phyloP scores from a whole-genome alignment of 2,329 filamentous ascomycete species.

The Fusarium oxysporum region DNA sequence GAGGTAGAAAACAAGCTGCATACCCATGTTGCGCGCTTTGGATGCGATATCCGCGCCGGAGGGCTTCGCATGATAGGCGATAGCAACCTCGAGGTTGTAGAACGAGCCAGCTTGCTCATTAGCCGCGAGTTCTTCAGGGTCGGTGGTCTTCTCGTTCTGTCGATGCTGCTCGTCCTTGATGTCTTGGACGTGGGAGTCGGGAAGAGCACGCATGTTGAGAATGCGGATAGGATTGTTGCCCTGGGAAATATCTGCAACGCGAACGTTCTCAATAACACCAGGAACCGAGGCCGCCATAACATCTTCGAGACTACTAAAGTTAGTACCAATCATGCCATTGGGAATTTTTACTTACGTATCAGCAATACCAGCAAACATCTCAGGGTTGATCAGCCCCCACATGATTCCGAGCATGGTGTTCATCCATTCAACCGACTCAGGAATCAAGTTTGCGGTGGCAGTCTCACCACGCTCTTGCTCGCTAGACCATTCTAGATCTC shows the following conservation, averaged over 20 bases:
- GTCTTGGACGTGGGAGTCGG: conserved; percentile 80
- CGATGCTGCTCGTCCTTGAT: conserved; percentile 84
- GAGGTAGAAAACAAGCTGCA: conserved; percentile 94
- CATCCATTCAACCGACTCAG: conserved; percentile 96
- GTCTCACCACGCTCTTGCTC: conserved; percentile 87
- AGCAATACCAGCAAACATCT: conserved; percentile 93
- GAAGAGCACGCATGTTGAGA: conserved; percentile 85
- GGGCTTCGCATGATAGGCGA: conserved; percentile 91
- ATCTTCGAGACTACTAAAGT: conserved; percentile 63
- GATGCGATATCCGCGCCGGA: conserved; percentile 76
- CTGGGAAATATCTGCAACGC: conserved; percentile 94
- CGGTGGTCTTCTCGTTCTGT: conserved; percentile 82
- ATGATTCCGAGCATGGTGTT: conserved; percentile 86
- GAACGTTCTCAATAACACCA: conserved; percentile 90
- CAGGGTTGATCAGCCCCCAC: conserved; percentile 93
- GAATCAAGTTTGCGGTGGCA: conserved; percentile 88
- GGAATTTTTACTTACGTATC: conserved; percentile 68
- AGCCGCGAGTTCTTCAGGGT: conserved; percentile 87
- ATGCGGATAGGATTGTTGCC: conserved; percentile 91
- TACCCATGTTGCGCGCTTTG: conserved; percentile 95
- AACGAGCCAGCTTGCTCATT: conserved; percentile 92
- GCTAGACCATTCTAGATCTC: conserved; percentile 87
- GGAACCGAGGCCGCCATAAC: conserved; percentile 98
- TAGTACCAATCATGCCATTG: background rate
- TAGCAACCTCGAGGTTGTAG: conserved; percentile 91